These are phyloP conservation scores for Sindora glabra DNA, from an alignment of 306 rosid genomes.

Conservation along the genomic window DNA sequence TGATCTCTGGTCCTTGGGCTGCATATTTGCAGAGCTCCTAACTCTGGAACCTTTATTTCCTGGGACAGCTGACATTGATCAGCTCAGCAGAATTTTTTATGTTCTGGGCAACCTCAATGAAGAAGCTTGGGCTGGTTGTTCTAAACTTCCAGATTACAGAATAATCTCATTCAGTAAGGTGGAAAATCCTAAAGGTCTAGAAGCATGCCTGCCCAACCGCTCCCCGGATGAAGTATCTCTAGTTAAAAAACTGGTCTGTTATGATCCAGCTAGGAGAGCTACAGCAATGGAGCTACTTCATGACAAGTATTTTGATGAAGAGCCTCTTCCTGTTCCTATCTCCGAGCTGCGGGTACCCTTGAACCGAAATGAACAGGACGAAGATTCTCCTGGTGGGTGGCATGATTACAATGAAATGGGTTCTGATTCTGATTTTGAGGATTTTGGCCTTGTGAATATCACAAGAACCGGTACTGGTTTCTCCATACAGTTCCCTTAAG, in stretches of 20 bases:
- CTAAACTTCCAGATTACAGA: conserved; percentile 62
- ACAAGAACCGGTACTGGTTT: conserved; percentile 53
- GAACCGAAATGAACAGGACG: conserved; percentile 28
- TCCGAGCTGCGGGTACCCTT: conserved; percentile 53
- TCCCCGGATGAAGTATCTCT: conserved; percentile 42
- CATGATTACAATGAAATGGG: conserved; percentile 30
- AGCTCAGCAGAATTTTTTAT: conserved; percentile 56
- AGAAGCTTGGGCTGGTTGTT: conserved; percentile 66
- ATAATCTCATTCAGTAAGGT: conserved; percentile 48
- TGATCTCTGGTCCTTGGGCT: conserved; percentile 92
- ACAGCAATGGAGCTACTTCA: conserved; percentile 60
- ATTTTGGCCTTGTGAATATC: conserved; percentile 38
- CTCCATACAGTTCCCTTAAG: conserved; percentile 61
- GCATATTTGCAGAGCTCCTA: conserved; percentile 64
- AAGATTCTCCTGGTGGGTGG: conserved; percentile 42
- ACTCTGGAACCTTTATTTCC: conserved; percentile 71
- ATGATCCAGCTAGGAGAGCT: conserved; percentile 67
- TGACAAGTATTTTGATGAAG: conserved; percentile 60
- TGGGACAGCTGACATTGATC: conserved; percentile 80
- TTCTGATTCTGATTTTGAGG: conserved; percentile 81
- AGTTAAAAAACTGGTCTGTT: conserved; percentile 51
- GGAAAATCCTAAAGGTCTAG: conserved; percentile 56
- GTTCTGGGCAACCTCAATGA: conserved; percentile 71
- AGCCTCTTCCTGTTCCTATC: conserved; percentile 62
- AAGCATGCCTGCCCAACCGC: conserved; percentile 42